Evolutionary conservation across 2,329 filamentous ascomycete genomes (phyloP).

Genomic region (Exophiala sp.): DNA sequence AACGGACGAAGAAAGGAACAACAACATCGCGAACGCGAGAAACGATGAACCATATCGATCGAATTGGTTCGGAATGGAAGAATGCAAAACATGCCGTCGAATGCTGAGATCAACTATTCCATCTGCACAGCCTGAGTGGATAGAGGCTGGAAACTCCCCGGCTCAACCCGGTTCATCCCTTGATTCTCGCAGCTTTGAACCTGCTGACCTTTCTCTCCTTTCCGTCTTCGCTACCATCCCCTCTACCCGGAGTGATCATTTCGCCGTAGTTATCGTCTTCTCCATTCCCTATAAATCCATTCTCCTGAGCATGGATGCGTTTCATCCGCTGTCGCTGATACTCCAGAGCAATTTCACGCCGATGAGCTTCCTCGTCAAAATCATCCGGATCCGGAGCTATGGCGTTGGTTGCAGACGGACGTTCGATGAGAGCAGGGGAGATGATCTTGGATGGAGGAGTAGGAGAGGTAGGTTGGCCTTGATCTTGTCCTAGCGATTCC

Average conservation of each 20-base stretch:
- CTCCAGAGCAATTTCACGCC: conserved; percentile 72
- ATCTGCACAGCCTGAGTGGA: neutral
- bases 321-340: conserved; percentile 77
- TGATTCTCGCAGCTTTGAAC: conserved; percentile 45
- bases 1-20: neutral
- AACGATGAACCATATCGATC: no score
- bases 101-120: no score
- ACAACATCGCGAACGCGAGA: no score
- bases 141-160: neutral
- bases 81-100: neutral
- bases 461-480: conserved; percentile 17
- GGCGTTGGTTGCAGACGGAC: conserved; percentile 32
- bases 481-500: neutral
- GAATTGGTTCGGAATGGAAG: no score
- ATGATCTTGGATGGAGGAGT: conserved; percentile 44
- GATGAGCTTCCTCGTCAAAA: conserved; percentile 64
- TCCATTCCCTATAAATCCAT: conserved; percentile 59
- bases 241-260: conserved; percentile 62
- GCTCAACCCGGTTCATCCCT: conserved; percentile 11
- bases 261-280: conserved; percentile 58
- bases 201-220: conserved; percentile 50
- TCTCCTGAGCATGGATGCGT: conserved; percentile 75
- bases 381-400: conserved; percentile 54
- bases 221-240: conserved; percentile 47
- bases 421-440: conserved; percentile 57